Conservation (phyloP, 805 yeast species). For the Ogataea glucozyma region DNA sequence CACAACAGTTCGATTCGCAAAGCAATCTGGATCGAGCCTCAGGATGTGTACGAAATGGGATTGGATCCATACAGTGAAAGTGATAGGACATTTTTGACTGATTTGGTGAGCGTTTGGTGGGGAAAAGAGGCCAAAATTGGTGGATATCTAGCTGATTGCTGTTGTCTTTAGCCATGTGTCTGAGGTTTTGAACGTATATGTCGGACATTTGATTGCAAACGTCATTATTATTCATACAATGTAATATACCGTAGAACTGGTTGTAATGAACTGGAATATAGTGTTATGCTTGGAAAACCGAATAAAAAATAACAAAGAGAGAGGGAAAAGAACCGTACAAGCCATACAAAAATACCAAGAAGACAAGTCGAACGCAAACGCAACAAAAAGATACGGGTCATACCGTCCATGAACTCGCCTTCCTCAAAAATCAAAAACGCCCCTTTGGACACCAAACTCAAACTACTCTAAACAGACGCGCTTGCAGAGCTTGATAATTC, state of each 20-base stretch:
- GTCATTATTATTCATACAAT: background rate
- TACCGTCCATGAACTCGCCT: no score
- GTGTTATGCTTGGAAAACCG: background rate
- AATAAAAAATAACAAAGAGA: no score
- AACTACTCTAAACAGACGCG: background rate
- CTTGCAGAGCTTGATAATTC: background rate
- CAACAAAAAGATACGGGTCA: no score
- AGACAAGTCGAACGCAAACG: background rate
- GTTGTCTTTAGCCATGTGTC: conserved; percentile 37
- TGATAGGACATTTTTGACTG: conserved; percentile 47
- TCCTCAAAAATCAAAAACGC: background rate
- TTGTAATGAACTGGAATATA: conserved; percentile 2
- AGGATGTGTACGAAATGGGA: conserved; percentile 58
- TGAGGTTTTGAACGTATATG: background rate
- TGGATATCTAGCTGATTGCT: conserved; percentile 35
- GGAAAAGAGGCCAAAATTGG: conserved; percentile 43
- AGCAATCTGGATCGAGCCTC: conserved; percentile 37
- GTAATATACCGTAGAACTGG: background rate
- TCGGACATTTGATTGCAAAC: background rate
- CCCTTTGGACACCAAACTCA: no score
- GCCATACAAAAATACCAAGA: background rate
- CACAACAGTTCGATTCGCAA: conserved; percentile 10
- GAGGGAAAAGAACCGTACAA: no score
- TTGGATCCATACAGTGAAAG: conserved; percentile 51
- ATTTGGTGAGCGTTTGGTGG: conserved; percentile 50